phyloP scores from a whole-genome alignment of 345 rosid species.

The Adansonia digitata region DNA sequence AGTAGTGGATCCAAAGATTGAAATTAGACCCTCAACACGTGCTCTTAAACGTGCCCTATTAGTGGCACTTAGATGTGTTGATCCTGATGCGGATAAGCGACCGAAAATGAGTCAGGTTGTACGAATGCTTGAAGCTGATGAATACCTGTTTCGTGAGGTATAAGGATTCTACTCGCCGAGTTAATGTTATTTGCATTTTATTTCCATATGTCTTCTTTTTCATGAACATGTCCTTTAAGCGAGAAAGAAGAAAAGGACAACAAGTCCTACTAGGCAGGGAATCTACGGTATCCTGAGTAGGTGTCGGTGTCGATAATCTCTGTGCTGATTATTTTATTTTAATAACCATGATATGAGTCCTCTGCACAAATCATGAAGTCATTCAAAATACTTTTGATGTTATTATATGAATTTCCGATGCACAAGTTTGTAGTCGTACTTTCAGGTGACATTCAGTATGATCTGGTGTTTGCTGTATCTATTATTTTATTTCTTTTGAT shows the following conservation, averaged over 20 bases:
- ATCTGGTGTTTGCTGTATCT: background rate
- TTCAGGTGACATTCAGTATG: background rate
- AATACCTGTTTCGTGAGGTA: conserved; percentile 83
- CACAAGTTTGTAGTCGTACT: background rate
- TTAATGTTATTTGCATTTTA: background rate
- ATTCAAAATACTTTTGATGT: background rate
- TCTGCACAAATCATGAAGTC: background rate
- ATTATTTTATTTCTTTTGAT: background rate
- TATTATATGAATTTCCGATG: conserved; percentile 6
- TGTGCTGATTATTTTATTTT: background rate
- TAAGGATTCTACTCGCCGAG: background rate
- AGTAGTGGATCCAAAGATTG: conserved; percentile 76
- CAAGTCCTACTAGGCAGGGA: background rate
- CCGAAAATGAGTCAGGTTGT: conserved; percentile 92
- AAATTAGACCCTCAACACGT: conserved; percentile 64
- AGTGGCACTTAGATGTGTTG: conserved; percentile 85
- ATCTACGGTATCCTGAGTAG: background rate
- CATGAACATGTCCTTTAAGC: background rate
- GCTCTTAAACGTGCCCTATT: conserved; percentile 74
- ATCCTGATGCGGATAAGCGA: conserved; percentile 81
- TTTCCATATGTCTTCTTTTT: background rate
- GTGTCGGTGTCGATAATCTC: background rate
- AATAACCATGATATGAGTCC: too few relatives aligned
- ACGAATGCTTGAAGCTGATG: conserved; percentile 85
- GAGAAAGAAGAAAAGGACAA: background rate